Base-by-base conservation (phyloP, 257 asterid species). In the Buddleja alternifolia region DNA sequence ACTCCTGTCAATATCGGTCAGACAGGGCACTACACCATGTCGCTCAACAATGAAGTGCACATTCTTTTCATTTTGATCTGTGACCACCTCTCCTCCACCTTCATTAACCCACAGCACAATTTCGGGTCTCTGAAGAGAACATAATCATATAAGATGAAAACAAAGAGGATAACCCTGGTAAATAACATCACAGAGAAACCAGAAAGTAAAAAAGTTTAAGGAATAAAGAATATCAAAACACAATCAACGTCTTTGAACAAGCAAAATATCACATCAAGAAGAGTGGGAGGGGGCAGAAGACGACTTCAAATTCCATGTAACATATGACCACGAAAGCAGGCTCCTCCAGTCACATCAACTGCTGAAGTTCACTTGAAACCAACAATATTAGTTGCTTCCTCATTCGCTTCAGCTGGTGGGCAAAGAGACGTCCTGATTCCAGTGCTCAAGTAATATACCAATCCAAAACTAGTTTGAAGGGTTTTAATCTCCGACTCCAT, bases 21-120 rank as follows among this genome's bases (percentile, higher is more conserved):
- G 75, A 59, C 81, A 51, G 61, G 75, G 71, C 36, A 48, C 46
- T 7, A 76, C 83, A 76, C 99, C 99, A 64, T 94, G 99, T 29
- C 91, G 80, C 80, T 89, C 96, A 50, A 94, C 85, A 67, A 57
- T 83, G 84, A 79, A 94, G 80, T 91, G 81, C 69, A 73, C 87
- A 70, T 69, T 72, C 73, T 66, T 83, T 73, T 78, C 73, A 59
- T 71, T 77, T 61, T 65, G 88, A 84, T 85, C 90, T 41, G 78
- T 78, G 67, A 84, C 85, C 61, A 93, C 62, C 84, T 81, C 74
- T 58, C 99, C 99, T 72, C 97, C 96, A 59, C 96, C 96, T 84
- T 86, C 77, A 73, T 72, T 78, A 66, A 94, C 82, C 99, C 99
- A 94, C 66, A 66, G 75, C 71, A 85, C 77, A 72, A 94, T 75